Conservation (phyloP, 495 filamentous ascomycete genomes). For the Penicillium argentinense region DNA sequence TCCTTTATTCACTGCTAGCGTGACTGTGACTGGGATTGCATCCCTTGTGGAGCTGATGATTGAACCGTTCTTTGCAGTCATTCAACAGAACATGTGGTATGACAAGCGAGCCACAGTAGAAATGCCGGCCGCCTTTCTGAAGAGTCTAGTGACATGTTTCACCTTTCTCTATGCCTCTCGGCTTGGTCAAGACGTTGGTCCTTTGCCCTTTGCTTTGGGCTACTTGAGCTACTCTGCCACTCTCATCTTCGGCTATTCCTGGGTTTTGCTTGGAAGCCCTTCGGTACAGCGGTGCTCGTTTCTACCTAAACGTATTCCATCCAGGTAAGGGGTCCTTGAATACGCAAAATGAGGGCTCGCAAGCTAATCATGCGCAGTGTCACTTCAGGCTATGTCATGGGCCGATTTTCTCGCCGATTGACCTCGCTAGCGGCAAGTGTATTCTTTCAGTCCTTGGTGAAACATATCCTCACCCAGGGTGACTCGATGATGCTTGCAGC, state of each 20-base stretch:
- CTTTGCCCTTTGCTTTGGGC: slow-evolving; percentile 86
- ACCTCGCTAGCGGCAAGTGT: slow-evolving; percentile 70
- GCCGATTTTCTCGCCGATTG: slow-evolving; percentile 66
- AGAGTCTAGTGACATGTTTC: slow-evolving; percentile 70
- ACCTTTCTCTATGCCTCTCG: slow-evolving; percentile 58
- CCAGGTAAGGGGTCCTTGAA: slow-evolving; percentile 35
- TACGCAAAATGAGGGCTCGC: background rate
- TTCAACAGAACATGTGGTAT: slow-evolving; percentile 78
- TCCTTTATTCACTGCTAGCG: slow-evolving; percentile 60
- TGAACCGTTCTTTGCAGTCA: slow-evolving; percentile 83
- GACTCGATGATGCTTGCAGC: slow-evolving; percentile 83
- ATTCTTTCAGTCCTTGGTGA: slow-evolving; percentile 82
- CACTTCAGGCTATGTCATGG: slow-evolving; percentile 49
- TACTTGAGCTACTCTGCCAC: slow-evolving; percentile 73
- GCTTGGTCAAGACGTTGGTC: slow-evolving; percentile 56
- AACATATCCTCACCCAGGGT: slow-evolving; percentile 91
- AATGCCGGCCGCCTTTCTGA: slow-evolving; percentile 69
- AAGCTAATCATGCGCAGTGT: slow-evolving; percentile 20
- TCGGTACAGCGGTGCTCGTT: slow-evolving; percentile 58
- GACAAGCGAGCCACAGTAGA: slow-evolving; percentile 79
- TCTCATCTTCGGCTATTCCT: slow-evolving; percentile 66
- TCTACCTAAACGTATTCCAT: slow-evolving; percentile 39
- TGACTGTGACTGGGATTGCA: slow-evolving; percentile 72
- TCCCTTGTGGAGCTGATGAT: slow-evolving; percentile 75
- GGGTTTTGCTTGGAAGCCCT: slow-evolving; percentile 45